Conservation (phyloP, 208 protist species). For the Leishmania tropica region DNA sequence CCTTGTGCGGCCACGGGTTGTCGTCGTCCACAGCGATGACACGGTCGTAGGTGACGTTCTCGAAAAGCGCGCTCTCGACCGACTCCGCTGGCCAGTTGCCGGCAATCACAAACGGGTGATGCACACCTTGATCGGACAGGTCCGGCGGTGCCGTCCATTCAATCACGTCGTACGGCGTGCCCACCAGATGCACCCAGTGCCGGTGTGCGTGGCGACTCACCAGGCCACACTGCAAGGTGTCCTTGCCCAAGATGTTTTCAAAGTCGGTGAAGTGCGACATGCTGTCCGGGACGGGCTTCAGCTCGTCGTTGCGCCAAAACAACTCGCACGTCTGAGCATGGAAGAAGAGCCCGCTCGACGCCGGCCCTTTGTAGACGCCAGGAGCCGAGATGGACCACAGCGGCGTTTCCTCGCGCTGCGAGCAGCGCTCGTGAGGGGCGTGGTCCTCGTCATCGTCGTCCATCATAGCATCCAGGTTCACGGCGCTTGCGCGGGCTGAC, state of each 20-base stretch:
- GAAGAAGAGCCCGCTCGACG: conserved; percentile 59
- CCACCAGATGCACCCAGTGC: conserved; percentile 87
- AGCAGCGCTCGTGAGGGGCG: not conserved
- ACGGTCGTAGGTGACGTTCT: conserved; percentile 57
- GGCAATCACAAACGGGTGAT: conserved; percentile 43
- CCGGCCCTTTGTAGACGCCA: conserved; percentile 50
- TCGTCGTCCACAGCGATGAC: conserved; percentile 44
- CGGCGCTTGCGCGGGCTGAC: conserved; percentile 19
- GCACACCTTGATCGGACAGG: conserved; percentile 53
- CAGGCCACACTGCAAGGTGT: conserved; percentile 71
- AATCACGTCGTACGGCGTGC: conserved; percentile 76
- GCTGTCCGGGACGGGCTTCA: conserved; percentile 81
- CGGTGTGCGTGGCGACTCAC: conserved; percentile 61
- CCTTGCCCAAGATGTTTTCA: conserved; percentile 76
- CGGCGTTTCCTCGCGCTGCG: conserved; percentile 10
- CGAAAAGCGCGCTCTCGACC: conserved; percentile 37
- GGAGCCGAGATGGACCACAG: conserved; percentile 13
- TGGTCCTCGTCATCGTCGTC: conserved; percentile 4
- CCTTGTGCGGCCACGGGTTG: conserved; percentile 43
- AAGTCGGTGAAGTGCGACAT: conserved; percentile 90
- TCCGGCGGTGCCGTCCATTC: conserved; percentile 65
- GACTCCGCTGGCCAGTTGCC: conserved; percentile 43
- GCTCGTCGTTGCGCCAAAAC: conserved; percentile 83
- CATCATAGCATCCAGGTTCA: conserved; percentile 22
- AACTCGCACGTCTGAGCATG: conserved; percentile 78